These are phyloP conservation scores for Cornus controversa DNA, from an alignment of 148 eudicot species.

Conservation along the genomic window DNA sequence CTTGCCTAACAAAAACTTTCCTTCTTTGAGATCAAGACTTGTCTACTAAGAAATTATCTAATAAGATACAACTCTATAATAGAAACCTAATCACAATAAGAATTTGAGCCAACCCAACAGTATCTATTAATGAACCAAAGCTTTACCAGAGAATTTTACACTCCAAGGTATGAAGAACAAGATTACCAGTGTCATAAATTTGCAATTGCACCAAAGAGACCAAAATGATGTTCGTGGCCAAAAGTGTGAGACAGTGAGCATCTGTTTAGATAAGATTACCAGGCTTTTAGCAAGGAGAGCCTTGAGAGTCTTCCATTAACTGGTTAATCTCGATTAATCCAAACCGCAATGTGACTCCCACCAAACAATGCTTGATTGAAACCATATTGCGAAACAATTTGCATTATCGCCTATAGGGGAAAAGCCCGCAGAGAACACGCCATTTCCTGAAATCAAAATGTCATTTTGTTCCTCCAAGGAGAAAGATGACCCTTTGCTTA, in stretches of 20 bases:
- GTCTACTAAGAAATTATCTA: too few species aligned
- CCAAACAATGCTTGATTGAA: slow-evolving; percentile 18
- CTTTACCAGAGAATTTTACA: not conserved
- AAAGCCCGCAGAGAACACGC: slow-evolving; percentile 43
- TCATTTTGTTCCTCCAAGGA: slow-evolving; percentile 23
- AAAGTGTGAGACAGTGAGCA: too few species aligned
- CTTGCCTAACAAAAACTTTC: too few species aligned
- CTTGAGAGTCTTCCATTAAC: slow-evolving; percentile 35
- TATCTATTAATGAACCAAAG: slow-evolving; percentile 20
- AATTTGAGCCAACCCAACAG: too few species aligned
- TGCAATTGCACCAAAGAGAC: not conserved
- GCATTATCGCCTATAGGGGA: slow-evolving; percentile 26
- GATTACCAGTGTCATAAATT: slow-evolving; percentile 1
- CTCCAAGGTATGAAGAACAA: not conserved
- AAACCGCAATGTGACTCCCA: slow-evolving; percentile 26
- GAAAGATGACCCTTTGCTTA: slow-evolving; percentile 14
- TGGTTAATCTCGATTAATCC: slow-evolving; percentile 36
- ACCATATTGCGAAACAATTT: slow-evolving; percentile 42
- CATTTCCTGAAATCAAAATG: slow-evolving; percentile 31
- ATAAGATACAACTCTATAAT: too few species aligned
- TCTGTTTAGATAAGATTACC: slow-evolving; percentile 17
- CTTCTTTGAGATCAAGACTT: too few species aligned
- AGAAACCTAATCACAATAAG: too few species aligned
- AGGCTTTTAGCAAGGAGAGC: slow-evolving; percentile 22
- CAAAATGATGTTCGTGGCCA: too few species aligned